Evolutionary conservation across 495 filamentous ascomycete species (phyloP).

Genomic region (Podospora conica): DNA sequence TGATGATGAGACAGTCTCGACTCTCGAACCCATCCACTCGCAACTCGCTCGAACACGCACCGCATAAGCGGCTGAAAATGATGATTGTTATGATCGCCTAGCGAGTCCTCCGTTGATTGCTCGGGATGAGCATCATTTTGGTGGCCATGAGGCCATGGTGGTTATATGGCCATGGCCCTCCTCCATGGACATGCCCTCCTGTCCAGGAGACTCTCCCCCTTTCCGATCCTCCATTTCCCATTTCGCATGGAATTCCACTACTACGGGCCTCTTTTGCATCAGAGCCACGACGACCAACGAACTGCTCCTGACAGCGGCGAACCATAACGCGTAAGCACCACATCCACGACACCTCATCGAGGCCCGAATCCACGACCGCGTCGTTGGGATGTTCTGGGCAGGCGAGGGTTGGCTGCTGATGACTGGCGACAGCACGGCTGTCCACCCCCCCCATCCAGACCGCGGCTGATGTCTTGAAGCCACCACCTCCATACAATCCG

Average conservation of each 20-base stretch:
- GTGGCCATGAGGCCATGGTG: not conserved
- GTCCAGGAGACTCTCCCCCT: not conserved
- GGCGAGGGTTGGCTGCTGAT: conserved; percentile 3
- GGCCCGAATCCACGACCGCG: conserved; percentile 10
- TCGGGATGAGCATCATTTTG: not conserved
- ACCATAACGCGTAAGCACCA: conserved; percentile 8
- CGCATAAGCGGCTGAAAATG: conserved; percentile 13
- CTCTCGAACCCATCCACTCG: conserved; percentile 2
- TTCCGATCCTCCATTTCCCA: not conserved
- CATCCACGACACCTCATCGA: conserved; percentile 1
- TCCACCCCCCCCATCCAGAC: not conserved
- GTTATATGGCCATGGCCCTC: not conserved
- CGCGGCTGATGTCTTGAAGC: not conserved
- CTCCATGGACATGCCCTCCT: not conserved
- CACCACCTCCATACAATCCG: conserved; percentile 8
- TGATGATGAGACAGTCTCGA: conserved; percentile 12
- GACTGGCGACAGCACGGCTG: conserved; percentile 7
- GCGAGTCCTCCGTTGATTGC: conserved; percentile 6
- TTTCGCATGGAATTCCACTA: not conserved
- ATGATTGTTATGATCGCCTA: conserved; percentile 9
- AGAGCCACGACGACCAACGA: conserved; percentile 5
- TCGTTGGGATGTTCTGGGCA: not conserved
- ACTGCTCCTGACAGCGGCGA: not conserved
- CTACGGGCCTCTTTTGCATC: not conserved
- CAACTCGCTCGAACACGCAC: not conserved